phyloP scores from a whole-genome alignment of 176 grass and related monocot species.

The Eleusine indica region DNA sequence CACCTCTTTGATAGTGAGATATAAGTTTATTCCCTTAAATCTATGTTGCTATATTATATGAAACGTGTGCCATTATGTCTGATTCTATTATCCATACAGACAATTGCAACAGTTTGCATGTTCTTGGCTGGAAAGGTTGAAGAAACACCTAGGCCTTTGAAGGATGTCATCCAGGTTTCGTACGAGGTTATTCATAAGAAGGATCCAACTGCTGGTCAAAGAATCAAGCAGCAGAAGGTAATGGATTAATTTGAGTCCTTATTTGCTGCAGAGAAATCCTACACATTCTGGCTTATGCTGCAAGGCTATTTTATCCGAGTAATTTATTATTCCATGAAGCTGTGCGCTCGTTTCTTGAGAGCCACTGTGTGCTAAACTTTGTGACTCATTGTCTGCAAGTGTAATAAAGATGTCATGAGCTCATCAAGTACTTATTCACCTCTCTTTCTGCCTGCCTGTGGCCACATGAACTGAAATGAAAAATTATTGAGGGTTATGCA shows the following conservation, averaged over 20 bases:
- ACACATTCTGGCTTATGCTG: neutral
- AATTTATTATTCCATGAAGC: neutral
- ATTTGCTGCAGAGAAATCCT: neutral
- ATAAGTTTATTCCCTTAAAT: neutral
- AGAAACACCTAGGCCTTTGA: slow-evolving; percentile 91
- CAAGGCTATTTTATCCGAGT: slow-evolving; percentile 11
- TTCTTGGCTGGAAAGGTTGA: slow-evolving; percentile 99
- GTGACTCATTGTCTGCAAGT: neutral
- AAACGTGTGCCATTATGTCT: slow-evolving; percentile 19
- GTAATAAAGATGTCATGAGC: neutral
- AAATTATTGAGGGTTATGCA: neutral
- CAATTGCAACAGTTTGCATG: slow-evolving; percentile 97
- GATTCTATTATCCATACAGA: slow-evolving; percentile 57
- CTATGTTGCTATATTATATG: slow-evolving; percentile 6
- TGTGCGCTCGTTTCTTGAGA: neutral
- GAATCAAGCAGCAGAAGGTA: slow-evolving; percentile 99
- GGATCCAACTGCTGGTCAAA: slow-evolving; percentile 85
- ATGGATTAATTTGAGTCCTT: slow-evolving; percentile 15
- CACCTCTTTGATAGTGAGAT: neutral
- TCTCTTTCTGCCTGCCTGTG: neutral
- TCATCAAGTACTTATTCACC: neutral
- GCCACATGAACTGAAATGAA: neutral
- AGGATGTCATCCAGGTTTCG: slow-evolving; percentile 91
- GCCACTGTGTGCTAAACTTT: neutral
- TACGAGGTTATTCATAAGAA: slow-evolving; percentile 97